Base-by-base conservation (phyloP, 1,284 basidiomycete species). In the Caloboletus firmus region DNA sequence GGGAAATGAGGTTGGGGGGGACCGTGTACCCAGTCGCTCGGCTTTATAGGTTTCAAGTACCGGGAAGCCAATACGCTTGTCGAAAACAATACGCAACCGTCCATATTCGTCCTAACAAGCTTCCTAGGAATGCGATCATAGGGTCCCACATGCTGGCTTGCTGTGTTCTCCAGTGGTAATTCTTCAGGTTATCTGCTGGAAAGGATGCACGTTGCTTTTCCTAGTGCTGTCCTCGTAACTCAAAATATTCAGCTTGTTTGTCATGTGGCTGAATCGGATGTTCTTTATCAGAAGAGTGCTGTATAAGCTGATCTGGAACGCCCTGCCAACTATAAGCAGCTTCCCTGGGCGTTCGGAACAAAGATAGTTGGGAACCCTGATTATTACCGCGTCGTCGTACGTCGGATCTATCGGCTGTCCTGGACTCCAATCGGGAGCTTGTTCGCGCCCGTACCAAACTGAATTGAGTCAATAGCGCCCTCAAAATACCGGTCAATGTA, bases 211-310 rank as follows among this genome's bases (percentile, higher is more conserved):
- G 65, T 58, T 69, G 46, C 51, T 51, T 44, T 43, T 43, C 49
- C 41, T 51, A 50, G 35, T 20, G 11, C 18, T 15, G 18, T 45
- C 50, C 46, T 55, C 55, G 32, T 48, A 53, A 58, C 50, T 61
- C 54, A 41, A 60, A 55, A 62, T 56, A 61, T 58, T 40, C 42
- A 52, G 49, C 37, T 36, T 57, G 63, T 67, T 70, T 64, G 57
- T 69, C 61, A 71, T 72, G 62, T 71, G 67, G 70, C 67, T 57
- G 55, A 22, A 45, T 59, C 52, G 49, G 57, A 57, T 18, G 36
- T 55, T 54, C 58, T 60, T 66, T 69, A 71, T 71, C 69, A 64
- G 66, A 65, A 61, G 49, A 28, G 45, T 41, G 40, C 53, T 50
- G 51, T 45, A 57, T 30, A 36, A n/a, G 45, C 32, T 54, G 65